Base-by-base conservation (phyloP, 1,139 yeast genomes). In the Yamadazyma siamensis region DNA sequence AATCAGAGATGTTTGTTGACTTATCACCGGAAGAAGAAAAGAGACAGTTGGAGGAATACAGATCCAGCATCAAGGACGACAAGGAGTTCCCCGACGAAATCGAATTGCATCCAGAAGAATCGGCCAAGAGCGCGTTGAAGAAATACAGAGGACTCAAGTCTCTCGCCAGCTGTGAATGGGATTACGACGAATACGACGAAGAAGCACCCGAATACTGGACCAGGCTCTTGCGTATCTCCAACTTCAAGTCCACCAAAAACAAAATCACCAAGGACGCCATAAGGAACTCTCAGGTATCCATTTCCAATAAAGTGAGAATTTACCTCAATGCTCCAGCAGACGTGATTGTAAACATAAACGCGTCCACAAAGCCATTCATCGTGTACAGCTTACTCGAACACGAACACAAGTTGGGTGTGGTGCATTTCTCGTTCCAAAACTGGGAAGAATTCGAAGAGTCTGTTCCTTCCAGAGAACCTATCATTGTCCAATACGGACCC, bases 61-160 rank as follows among this genome's bases (percentile, higher is more conserved):
- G 95, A 50, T 68, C 71, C 25, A 59, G 76, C 36, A 95, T 81
- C 41, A 74, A 74, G 39, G 96, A 88, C 30, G 96, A 91, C 52
- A 71, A 79, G 26, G 96, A 91, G 47, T 91, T 88, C 65, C 97
- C 98, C 0, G 99, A 94, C 59, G 98, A 94, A 59, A 61, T 89
- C 34, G 97, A 94, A 55, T 62, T 91, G 28, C 75, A 71, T 32
- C 96, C 97, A 18, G 52, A 60, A 4, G 88, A 75, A 44, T 72
- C 83, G 8, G 98, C 86, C 10, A 75, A 73, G 46, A 88, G 87
- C 42, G 73, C 86, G 39, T 66, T 91, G 36, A 59, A 68, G 21
- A 74, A 87, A 36, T 91, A 87, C 57, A 74, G 97, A 55, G 97
- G 97, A 35, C 74, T 89, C 40, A 86, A 86, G 55, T 84, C 85